phyloP scores from a whole-genome alignment of 371 early-diverging fungal species.

The Syncephalastrum racemosum region DNA sequence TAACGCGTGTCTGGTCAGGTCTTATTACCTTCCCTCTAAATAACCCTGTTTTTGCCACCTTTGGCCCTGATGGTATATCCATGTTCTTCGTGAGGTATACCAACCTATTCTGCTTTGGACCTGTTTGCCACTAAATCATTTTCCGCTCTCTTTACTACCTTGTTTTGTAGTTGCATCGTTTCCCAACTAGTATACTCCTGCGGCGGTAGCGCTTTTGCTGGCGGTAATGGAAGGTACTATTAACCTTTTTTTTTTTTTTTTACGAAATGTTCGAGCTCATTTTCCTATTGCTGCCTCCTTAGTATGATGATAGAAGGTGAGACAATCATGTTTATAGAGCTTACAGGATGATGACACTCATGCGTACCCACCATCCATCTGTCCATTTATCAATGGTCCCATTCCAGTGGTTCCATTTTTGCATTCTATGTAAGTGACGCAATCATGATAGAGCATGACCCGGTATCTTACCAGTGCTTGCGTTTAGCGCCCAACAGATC shows the following conservation, averaged over 20 bases:
- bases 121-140: neutral
- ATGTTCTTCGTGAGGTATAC: slow-evolving; percentile 87
- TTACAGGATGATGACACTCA: neutral
- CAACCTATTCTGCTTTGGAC: neutral
- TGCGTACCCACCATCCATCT: neutral
- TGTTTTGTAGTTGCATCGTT: slow-evolving; percentile 66
- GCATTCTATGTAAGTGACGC: slow-evolving; percentile 75
- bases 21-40: slow-evolving; percentile 91
- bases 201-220: slow-evolving; percentile 86
- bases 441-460: neutral
- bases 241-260: neutral
- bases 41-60: slow-evolving; percentile 69
- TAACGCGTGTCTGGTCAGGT: slow-evolving; percentile 38
- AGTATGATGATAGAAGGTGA: slow-evolving; percentile 94
- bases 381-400: neutral
- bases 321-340: neutral
- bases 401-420: slow-evolving; percentile 80
- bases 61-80: slow-evolving; percentile 91
- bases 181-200: slow-evolving; percentile 83
- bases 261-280: neutral
- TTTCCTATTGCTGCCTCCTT: slow-evolving; percentile 6
- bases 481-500: slow-evolving; percentile 64
- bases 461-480: neutral
- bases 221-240: slow-evolving; percentile 79
- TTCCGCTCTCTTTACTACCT: neutral